Evolutionary conservation across 129 eudicot genomes (phyloP).

Genomic region (Tagetes erecta): DNA sequence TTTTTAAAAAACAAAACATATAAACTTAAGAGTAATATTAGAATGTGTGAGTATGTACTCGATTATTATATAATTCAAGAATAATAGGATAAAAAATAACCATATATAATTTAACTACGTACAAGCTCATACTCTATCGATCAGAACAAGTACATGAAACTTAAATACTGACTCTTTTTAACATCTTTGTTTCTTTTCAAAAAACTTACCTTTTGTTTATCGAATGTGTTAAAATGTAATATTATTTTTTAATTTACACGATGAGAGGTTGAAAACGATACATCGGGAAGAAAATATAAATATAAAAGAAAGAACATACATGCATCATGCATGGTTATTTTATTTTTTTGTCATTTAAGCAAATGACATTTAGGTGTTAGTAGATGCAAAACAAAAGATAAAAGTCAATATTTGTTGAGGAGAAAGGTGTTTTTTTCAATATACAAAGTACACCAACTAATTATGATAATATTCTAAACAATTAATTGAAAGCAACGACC

Average conservation of each 20-base stretch:
- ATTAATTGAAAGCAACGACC: conserved; percentile 23
- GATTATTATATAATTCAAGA: too few species aligned
- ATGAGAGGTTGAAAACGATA: neutral
- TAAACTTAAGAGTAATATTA: too few species aligned
- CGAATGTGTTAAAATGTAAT: neutral
- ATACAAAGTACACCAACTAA: conserved; percentile 4
- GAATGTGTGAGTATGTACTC: too few species aligned
- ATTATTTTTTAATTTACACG: neutral
- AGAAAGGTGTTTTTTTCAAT: neutral
- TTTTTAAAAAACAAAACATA: too few species aligned
- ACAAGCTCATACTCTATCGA: too few species aligned
- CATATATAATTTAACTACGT: too few species aligned
- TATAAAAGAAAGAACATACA: conserved; percentile 1
- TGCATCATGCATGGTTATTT: neutral
- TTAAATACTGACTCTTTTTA: neutral
- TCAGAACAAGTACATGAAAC: neutral
- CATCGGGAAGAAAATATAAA: conserved; percentile 1
- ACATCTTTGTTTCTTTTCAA: neutral
- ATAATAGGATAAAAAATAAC: too few species aligned
- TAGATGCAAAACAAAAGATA: conserved; percentile 4
- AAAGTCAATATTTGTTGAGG: conserved; percentile 33
- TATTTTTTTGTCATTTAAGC: neutral
- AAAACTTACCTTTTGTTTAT: neutral
- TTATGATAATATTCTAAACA: neutral
- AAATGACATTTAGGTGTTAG: conserved; percentile 7